Evolutionary conservation across 75 land plant species (phyloP).

Genomic region (Pseudotsuga menziesii): DNA sequence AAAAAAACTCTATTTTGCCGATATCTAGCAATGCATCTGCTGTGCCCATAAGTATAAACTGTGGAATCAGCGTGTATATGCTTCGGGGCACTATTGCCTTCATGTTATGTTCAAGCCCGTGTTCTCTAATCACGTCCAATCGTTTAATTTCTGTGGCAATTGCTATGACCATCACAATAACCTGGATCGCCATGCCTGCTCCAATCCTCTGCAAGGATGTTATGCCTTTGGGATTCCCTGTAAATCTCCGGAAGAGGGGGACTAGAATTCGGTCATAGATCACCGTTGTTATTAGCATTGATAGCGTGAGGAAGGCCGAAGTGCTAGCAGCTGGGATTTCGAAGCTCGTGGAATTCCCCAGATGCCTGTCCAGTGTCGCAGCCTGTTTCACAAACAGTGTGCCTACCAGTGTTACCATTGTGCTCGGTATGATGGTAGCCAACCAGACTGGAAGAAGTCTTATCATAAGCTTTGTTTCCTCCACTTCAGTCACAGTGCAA

Average conservation of each 20-base stretch:
- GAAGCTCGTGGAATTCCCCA: conserved; percentile 36
- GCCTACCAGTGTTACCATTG: conserved; percentile 46
- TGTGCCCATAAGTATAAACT: conserved; percentile 63
- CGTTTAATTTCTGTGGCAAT: conserved; percentile 37
- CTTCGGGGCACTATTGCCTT: conserved; percentile 71
- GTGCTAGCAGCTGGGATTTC: conserved; percentile 58
- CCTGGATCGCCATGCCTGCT: conserved; percentile 39
- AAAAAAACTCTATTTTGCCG: conserved; percentile 86
- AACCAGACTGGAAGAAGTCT: conserved; percentile 51
- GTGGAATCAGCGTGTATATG: conserved; percentile 78
- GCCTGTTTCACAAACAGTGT: conserved; percentile 71
- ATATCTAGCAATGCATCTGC: conserved; percentile 68
- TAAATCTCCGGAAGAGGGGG: conserved; percentile 33
- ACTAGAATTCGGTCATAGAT: conserved; percentile 49
- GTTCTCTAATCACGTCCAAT: conserved; percentile 27
- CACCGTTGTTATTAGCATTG: conserved; percentile 45
- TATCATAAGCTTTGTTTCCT: conserved; percentile 48
- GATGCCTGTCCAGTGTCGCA: conserved; percentile 41
- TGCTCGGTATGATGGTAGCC: conserved; percentile 40
- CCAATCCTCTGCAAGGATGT: conserved; percentile 51
- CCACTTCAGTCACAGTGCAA: conserved; percentile 57
- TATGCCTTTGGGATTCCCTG: conserved; percentile 39
- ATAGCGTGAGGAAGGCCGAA: conserved; percentile 38
- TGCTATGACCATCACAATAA: conserved; percentile 37
- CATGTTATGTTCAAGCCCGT: conserved; percentile 18